phyloP scores from a whole-genome alignment of 106 monocot genomes.

The Dioscorea dumetorum region DNA sequence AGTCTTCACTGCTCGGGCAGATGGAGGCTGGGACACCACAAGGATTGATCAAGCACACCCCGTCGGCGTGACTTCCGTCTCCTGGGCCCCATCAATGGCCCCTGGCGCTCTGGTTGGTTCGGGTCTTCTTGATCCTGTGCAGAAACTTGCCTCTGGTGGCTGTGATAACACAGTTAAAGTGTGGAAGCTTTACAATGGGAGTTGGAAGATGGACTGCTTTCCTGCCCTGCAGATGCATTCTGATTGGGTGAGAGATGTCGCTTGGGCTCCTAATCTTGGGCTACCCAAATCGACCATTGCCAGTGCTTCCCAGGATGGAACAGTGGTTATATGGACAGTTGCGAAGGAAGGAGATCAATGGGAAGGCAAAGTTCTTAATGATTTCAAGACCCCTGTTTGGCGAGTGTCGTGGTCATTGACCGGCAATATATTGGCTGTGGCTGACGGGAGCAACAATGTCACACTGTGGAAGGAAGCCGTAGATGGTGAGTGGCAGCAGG shows the following conservation, averaged over 20 bases:
- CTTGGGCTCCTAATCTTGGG: constrained; percentile 15
- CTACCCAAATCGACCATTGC: constrained; percentile 11
- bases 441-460: constrained; percentile 23
- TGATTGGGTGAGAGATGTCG: constrained; percentile 16
- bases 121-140: constrained; percentile 7
- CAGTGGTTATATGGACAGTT: constrained; percentile 26
- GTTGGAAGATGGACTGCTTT: constrained; percentile 17
- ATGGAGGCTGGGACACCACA: constrained; percentile 15
- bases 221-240: constrained; percentile 17
- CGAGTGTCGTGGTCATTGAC: constrained; percentile 23
- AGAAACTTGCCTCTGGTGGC: constrained; percentile 9
- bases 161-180: constrained; percentile 12
- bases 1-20: constrained; percentile 6
- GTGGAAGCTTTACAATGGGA: constrained; percentile 12
- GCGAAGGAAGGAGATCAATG: constrained; percentile 26
- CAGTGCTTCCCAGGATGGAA: constrained; percentile 15
- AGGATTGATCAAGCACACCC: constrained; percentile 21
- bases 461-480: constrained; percentile 17
- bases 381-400: constrained; percentile 19
- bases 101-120: constrained; percentile 11
- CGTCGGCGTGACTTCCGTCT: constrained; percentile 14
- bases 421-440: constrained; percentile 25
- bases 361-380: constrained; percentile 23
- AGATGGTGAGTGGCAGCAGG: constrained; percentile 10
- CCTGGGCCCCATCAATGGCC: constrained; percentile 11